Percentiles rank a stretch among this genome's conserved stretches.
These are phyloP conservation scores for Rubus parviflorus DNA, from an alignment of 306 rosid species.

Conservation along the genomic window DNA sequence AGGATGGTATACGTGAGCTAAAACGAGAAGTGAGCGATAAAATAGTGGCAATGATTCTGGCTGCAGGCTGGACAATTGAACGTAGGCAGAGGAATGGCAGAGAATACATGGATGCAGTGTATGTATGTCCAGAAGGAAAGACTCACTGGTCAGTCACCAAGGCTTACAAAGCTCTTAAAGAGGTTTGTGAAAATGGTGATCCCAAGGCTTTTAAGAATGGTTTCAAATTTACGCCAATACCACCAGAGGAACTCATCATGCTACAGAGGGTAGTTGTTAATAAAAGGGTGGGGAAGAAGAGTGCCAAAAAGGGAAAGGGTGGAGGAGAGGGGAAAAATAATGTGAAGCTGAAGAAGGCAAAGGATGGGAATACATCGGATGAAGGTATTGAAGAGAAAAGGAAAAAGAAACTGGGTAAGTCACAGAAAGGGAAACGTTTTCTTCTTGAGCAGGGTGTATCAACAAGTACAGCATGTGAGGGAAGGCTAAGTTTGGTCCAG, in stretches of 20 bases:
- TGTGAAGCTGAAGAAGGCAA: slow-evolving; percentile 16
- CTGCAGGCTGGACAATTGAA: slow-evolving; percentile 90
- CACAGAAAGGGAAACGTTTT: slow-evolving; percentile 38
- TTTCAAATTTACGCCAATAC: slow-evolving; percentile 65
- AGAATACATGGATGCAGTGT: slow-evolving; percentile 74
- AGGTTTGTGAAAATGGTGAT: slow-evolving; percentile 58
- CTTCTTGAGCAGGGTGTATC: slow-evolving; percentile 31
- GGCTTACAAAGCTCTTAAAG: slow-evolving; percentile 73
- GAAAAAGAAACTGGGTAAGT: slow-evolving; percentile 45
- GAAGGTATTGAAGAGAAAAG: slow-evolving; percentile 31
- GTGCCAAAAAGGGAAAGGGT: slow-evolving; percentile 1
- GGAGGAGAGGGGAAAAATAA: slow-evolving; percentile 5
- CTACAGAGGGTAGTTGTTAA: slow-evolving; percentile 51
- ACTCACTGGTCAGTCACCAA: slow-evolving; percentile 96
- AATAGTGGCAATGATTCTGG: slow-evolving; percentile 52
- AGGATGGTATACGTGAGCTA: slow-evolving; percentile 28
- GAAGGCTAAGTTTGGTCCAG: slow-evolving; percentile 30
- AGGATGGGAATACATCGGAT: slow-evolving; percentile 26
- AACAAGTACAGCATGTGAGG: slow-evolving; percentile 26
- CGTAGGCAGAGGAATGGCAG: slow-evolving; percentile 63
- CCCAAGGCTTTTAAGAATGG: slow-evolving; percentile 50
- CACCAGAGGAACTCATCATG: slow-evolving; percentile 57
- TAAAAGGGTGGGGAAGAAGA: slow-evolving; percentile 26
- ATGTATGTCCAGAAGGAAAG: slow-evolving; percentile 64
- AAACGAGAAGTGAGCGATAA: slow-evolving; percentile 65